Evolutionary conservation across 768 basidiomycete species (phyloP).

Genomic region (Panellus pusillus): DNA sequence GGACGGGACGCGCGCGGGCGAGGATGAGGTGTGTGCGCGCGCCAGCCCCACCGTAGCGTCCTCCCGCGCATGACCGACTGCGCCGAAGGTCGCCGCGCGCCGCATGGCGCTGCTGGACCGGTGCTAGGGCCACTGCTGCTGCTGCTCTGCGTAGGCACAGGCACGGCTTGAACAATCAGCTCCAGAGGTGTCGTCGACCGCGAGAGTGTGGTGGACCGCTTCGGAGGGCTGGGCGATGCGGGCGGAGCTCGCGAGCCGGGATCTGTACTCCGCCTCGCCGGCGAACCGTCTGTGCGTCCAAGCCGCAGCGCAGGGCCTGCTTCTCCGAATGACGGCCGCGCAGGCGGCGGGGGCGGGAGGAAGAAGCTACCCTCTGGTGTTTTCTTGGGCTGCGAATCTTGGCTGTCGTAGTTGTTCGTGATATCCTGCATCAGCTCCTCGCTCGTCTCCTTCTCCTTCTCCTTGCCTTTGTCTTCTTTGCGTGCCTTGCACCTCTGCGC

Average conservation of each 20-base stretch:
- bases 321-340: constrained; percentile 1
- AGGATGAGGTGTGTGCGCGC: background rate
- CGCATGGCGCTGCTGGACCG: background rate
- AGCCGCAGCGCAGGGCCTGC: constrained; percentile 22
- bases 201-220: constrained; percentile 7
- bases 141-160: constrained; percentile 9
- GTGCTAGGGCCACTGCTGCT: background rate
- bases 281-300: constrained; percentile 33
- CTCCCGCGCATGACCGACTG: background rate
- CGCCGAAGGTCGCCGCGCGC: constrained; percentile 4
- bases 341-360: constrained; percentile 5
- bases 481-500: constrained; percentile 24
- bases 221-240: constrained; percentile 12
- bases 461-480: constrained; percentile 29
- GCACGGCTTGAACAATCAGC: constrained; percentile 11
- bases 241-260: background rate
- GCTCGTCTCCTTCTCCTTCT: constrained; percentile 17
- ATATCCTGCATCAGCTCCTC: constrained; percentile 40
- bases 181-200: constrained; percentile 4
- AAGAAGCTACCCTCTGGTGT: background rate
- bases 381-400: background rate
- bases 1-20: constrained; percentile 32
- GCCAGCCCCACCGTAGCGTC: no score
- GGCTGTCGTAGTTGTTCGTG: constrained; percentile 40
- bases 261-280: constrained; percentile 22